phyloP scores from a whole-genome alignment of 1,139 yeast species.

The Candida sojae region DNA sequence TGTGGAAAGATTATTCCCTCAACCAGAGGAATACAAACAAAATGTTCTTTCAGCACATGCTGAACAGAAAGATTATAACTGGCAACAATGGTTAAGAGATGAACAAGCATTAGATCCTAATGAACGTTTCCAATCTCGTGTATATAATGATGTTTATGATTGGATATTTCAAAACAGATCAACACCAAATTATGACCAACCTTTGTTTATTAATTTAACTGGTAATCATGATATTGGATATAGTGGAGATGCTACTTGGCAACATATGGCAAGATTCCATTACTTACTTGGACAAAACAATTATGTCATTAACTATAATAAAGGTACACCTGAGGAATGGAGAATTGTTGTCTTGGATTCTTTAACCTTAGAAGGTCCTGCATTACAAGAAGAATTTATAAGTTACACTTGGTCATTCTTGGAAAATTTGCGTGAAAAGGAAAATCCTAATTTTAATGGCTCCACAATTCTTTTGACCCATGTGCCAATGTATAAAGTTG shows the following conservation, averaged over 20 bases:
- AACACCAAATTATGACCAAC: constrained; percentile 42
- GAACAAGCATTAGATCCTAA: constrained; percentile 42
- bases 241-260: constrained; percentile 92
- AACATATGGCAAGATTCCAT: constrained; percentile 80
- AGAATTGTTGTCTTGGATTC: constrained; percentile 85
- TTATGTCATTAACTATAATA: constrained; percentile 70
- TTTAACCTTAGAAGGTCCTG: constrained; percentile 87
- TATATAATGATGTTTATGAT: constrained; percentile 61
- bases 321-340: constrained; percentile 68
- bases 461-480: constrained; percentile 85
- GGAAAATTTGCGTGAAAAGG: constrained; percentile 50
- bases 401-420: constrained; percentile 73
- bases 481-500: constrained; percentile 81
- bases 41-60: constrained; percentile 48
- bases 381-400: constrained; percentile 69
- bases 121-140: constrained; percentile 49
- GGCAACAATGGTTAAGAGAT: constrained; percentile 48
- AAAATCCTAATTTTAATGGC: constrained; percentile 58
- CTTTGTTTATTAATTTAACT: constrained; percentile 75
- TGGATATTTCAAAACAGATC: constrained; percentile 52
- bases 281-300: constrained; percentile 81
- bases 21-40: constrained; percentile 50
- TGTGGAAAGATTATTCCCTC: constrained; percentile 62
- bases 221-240: constrained; percentile 98
- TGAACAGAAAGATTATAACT: constrained; percentile 54